Base-by-base conservation (phyloP, 2,329 filamentous ascomycete species). In the Xylariales sp. region DNA sequence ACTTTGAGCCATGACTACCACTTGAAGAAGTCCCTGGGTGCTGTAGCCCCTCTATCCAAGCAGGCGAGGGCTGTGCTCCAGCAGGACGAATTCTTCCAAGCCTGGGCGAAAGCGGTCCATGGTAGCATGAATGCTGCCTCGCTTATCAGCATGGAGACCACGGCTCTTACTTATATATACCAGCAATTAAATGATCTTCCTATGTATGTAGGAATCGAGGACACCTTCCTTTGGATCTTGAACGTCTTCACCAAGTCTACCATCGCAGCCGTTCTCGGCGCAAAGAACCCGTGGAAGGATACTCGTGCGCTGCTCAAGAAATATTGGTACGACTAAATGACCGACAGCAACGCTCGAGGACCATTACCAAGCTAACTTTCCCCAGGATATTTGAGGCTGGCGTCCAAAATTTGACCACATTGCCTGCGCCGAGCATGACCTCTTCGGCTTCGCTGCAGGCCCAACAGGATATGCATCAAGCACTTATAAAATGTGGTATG, bases 1-100 rank as follows among this genome's bases (percentile, higher is more conserved):
- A 55, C 59, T 16, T 50, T 72, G 16, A 60, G 57, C 1, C 70
- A 72, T 46, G 62, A 66, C 24, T 25, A 24, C 12, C 21, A 28
- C 23, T 18, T 29, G 30, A 6, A 24, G 15, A 39, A 33, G 21
- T 50, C 49, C 20, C 25, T 39, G 13, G 12, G 30, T 19, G n/a
- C 18, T 14, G 27, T 25, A 32, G 19, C 23, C n/a, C 35, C 35
- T 19, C 27, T 38, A 17, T 38, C 35, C 23, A 18, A 15, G 14
- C 18, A 31, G 28, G 28, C 27, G 1, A 31, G 16, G 35, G 28
- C 11, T 10, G 13, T 38, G 10, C 12, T 38, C n/a, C n/a, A 7
- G n/a, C 17, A 17, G 4, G 35, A 38, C 7, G 27, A 19, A 12
- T 38, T 38, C 28, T 31, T 12, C 14, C 35, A 29, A 10, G 27